phyloP scores from a whole-genome alignment of 2,329 filamentous ascomycete genomes.

The Sporothrix mexicana region DNA sequence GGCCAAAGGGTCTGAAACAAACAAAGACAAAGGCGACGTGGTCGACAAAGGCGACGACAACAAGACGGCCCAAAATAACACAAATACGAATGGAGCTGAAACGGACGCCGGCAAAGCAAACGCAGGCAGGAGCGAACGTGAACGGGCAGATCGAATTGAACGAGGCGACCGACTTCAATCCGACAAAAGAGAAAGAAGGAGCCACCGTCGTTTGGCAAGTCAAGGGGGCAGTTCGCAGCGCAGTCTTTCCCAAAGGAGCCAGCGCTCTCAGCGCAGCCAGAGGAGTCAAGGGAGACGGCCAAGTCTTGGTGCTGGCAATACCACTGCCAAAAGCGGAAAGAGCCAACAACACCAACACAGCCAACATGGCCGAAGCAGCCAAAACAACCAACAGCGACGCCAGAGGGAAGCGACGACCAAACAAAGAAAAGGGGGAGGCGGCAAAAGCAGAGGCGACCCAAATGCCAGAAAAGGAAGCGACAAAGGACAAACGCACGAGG shows the following conservation, averaged over 20 bases:
- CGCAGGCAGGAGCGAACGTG: too few relatives aligned
- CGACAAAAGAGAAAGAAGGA: not conserved
- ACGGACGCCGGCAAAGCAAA: not conserved
- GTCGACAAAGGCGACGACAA: not conserved
- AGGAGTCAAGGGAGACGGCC: conserved; percentile 16
- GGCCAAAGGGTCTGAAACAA: not conserved
- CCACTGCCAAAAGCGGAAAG: conserved; percentile 1
- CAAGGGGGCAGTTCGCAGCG: conserved; percentile 1
- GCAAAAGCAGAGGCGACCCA: conserved; percentile 9
- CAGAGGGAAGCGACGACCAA: not conserved
- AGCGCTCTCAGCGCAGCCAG: not conserved
- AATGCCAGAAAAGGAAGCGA: not conserved
- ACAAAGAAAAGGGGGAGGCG: conserved; percentile 4
- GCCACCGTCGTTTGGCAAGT: conserved; percentile 2
- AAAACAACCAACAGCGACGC: not conserved
- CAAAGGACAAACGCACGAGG: not conserved
- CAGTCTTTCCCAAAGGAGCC: too few relatives aligned
- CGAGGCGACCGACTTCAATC: not conserved
- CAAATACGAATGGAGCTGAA: not conserved
- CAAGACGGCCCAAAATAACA: not conserved
- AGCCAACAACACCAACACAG: not conserved
- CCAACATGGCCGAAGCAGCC: conserved; percentile 8
- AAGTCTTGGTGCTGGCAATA: not conserved
- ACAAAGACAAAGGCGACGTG: not conserved
- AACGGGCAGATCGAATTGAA: not conserved